Conservation (phyloP, 495 filamentous ascomycete species). For the Penicillium bialowiezense region DNA sequence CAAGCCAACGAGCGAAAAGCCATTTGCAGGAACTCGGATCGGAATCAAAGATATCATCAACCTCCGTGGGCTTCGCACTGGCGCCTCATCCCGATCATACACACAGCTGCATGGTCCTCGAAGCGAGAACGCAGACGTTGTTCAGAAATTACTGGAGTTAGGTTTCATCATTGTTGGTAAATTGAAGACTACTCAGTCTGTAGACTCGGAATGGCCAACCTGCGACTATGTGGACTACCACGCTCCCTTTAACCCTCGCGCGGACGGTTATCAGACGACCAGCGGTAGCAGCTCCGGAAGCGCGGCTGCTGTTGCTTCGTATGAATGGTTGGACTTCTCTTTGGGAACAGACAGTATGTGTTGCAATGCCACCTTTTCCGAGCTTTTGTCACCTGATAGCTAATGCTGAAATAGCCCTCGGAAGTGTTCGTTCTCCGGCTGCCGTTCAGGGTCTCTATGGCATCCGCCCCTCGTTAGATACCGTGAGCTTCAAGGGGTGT, state of each 20-base stretch:
- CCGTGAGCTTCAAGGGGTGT: not conserved
- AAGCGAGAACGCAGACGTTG: not conserved
- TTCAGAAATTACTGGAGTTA: slow-evolving; percentile 19
- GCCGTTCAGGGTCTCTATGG: not conserved
- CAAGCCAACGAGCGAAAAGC: slow-evolving; percentile 4
- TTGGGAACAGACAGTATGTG: not conserved
- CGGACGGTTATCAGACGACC: slow-evolving; percentile 51
- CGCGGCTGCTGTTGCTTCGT: slow-evolving; percentile 43
- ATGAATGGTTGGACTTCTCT: slow-evolving; percentile 48
- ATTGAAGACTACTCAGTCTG: slow-evolving; percentile 24
- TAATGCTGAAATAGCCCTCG: not conserved
- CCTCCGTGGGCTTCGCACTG: slow-evolving; percentile 22
- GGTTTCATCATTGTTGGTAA: slow-evolving; percentile 36
- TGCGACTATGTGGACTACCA: slow-evolving; percentile 29
- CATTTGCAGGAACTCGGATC: slow-evolving; percentile 27
- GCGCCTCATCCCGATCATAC: slow-evolving; percentile 20
- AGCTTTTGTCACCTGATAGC: too few species aligned
- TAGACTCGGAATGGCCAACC: slow-evolving; percentile 2
- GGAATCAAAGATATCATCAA: slow-evolving; percentile 33
- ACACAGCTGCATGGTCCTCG: slow-evolving; percentile 11
- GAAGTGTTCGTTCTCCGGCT: slow-evolving; percentile 1
- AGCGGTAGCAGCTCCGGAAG: slow-evolving; percentile 40
- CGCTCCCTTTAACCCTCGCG: slow-evolving; percentile 49
- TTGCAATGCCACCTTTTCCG: too few species aligned
- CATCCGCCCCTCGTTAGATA: not conserved